These are phyloP conservation scores for Aspergillus saccharolyticus DNA, from an alignment of 495 filamentous ascomycete genomes.

Conservation along the genomic window DNA sequence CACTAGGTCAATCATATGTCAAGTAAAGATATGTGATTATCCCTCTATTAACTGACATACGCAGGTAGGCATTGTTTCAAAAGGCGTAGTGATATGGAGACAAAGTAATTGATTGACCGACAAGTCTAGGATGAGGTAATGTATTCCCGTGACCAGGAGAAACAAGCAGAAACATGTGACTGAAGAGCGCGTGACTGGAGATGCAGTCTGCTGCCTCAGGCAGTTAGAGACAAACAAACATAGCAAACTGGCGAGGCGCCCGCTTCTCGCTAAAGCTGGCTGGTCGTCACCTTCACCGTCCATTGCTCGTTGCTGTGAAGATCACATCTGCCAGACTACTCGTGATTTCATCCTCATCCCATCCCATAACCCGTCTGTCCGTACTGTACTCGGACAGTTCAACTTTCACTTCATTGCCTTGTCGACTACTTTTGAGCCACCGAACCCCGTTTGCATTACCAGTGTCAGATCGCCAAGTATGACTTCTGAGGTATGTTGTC, in stretches of 20 bases:
- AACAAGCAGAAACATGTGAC: background rate
- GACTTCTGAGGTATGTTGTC: constrained; percentile 47
- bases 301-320: constrained; percentile 26
- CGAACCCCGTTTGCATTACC: constrained; percentile 7
- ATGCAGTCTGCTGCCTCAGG: constrained; percentile 13
- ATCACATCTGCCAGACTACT: constrained; percentile 24
- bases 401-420: constrained; percentile 7
- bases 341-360: constrained; percentile 18
- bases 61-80: no score
- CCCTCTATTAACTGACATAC: no score
- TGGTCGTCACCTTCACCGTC: constrained; percentile 27
- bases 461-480: constrained; percentile 26
- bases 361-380: constrained; percentile 9
- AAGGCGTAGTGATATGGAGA: no score
- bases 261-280: constrained; percentile 25
- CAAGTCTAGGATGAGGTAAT: no score
- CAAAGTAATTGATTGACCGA: no score
- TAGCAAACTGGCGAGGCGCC: constrained; percentile 20
- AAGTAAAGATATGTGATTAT: no score
- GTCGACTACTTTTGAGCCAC: constrained; percentile 6
- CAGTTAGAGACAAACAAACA: constrained; percentile 12
- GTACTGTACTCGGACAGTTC: constrained; percentile 9
- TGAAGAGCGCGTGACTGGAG: background rate
- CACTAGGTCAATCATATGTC: no score
- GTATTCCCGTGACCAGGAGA: background rate